Evolutionary conservation across 371 early-diverging fungal genomes (phyloP), one percentile per base, ranked within the genome.

Genomic region (Entomophthora muscae): DNA sequence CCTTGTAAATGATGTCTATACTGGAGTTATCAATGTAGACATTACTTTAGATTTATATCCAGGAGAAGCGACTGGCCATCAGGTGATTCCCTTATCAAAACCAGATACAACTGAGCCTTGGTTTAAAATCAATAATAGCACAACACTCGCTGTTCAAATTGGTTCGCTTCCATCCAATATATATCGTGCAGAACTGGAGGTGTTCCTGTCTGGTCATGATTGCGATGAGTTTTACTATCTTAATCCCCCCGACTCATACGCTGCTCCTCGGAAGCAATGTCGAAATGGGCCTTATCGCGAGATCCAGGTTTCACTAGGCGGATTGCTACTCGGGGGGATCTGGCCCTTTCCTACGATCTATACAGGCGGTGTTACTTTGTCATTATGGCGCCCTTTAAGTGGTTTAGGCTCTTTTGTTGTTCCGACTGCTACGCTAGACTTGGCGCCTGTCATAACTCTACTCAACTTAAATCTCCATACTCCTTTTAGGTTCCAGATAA

Each of bases 1-100:
- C 30, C 17, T 62, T 3, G 52, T 62, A 1, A 62, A 62, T 26
- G 62, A 62, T 1, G 30, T 62, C 28, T 62, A 62, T 62, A 62
- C 62, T 5, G 62, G 62, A 2, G 52, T 27, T 7, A 52, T 62
- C 21, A 52, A 27, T n/a, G 28, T 62, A 3, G 30, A 52, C 22
- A 22, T 62, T 2, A 21, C 42, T 3, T 1, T 62, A 17, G 62
- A 52, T 26, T 12, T 62, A 2, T 62, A 52, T 26, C 13, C 52
- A 2, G 32, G 7, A 22, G 32, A 3, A 2, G 33, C 30, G 2
- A 3, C 5, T 42, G 3, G n/a, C 27, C 55, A 55, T 26, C 24
- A 55, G 27, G 21, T 55, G 3, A 55, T 55, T 10, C 27, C 55
- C 7, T 24, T 55, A 55, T 28, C 61, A 5, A 32, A 42, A 30